phyloP scores from a whole-genome alignment of 2,329 filamentous ascomycete species.

The Cadophora malorum region DNA sequence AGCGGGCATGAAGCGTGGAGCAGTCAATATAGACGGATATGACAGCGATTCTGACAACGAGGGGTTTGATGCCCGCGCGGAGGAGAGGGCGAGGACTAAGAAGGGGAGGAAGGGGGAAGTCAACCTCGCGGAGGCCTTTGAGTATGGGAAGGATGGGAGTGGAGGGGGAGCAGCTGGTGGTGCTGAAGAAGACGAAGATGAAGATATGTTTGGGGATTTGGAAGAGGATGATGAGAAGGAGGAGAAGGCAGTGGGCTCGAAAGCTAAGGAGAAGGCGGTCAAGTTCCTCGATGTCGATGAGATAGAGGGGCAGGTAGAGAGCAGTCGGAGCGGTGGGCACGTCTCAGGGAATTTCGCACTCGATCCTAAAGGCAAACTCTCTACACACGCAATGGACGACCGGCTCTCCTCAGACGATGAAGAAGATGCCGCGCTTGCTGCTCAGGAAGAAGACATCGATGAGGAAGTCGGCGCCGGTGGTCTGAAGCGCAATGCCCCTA shows the following conservation, averaged over 20 bases:
- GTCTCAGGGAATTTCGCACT: conserved; percentile 66
- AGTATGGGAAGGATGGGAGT: conserved; percentile 54
- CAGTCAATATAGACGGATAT: conserved; percentile 96
- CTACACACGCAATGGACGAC: conserved; percentile 46
- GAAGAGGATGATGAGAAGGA: conserved; percentile 64
- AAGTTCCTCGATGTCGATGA: conserved; percentile 62
- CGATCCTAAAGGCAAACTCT: conserved; percentile 56
- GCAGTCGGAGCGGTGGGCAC: conserved; percentile 76
- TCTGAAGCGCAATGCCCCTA: conserved; percentile 90
- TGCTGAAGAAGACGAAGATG: conserved; percentile 64
- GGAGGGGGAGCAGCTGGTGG: conserved; percentile 42
- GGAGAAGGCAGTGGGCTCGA: conserved; percentile 56
- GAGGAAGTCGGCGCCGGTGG: conserved; percentile 89
- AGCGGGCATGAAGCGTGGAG: conserved; percentile 83
- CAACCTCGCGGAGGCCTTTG: conserved; percentile 58
- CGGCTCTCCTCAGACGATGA: conserved; percentile 64
- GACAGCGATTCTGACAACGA: conserved; percentile 94
- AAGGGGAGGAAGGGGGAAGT: conserved; percentile 50
- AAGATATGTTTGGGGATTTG: conserved; percentile 84
- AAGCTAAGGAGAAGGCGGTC: conserved; percentile 68
- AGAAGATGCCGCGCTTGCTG: conserved; percentile 76
- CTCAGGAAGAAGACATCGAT: conserved; percentile 78
- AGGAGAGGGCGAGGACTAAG: conserved; percentile 57
- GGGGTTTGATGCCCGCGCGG: conserved; percentile 79
- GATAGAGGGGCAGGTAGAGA: conserved; percentile 81